Base-by-base conservation (phyloP, 2,329 filamentous ascomycete genomes). In the Teratosphaeria nubilosa region DNA sequence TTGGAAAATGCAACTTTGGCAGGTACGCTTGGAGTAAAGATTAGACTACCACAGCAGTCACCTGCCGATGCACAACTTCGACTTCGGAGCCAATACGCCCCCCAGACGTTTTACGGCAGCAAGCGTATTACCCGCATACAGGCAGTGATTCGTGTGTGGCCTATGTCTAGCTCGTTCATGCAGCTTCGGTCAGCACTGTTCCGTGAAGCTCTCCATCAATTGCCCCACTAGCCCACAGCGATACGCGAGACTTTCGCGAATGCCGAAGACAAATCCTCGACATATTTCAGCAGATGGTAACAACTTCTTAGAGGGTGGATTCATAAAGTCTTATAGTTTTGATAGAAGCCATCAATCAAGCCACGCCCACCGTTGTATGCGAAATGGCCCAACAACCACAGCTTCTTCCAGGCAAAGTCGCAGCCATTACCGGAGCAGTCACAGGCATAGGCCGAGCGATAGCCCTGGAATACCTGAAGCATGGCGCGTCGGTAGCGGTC, bases 401-500 rank as follows among this genome's bases (percentile, higher is more conserved):
- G 27, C 63, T 94, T 65, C 83, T 95, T 58, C 70, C 76, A 57
- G 84, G 82, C 72, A 95, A 95, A 74, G 86, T 86, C 13, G 89
- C 89, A 73, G 87, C 90, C 70, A 90, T 96, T 68, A 95, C 90
- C 0, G 90, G 91, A 63, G 90, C 88, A 58, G 86, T 87, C 3
- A 95, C 90, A 1, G 90, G 90, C 54, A 95, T 95, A 66, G 91
- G 91, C 56, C 83, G 88, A 63, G 91, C 90, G 65, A 95, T 95
- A 62, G 85, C 87, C 50, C 80, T 95, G 55, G 86, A 86, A 66
- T 95, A 89, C 71, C 77, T 92, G 56, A 78, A 80, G 4, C 88
- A 95, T 66, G 90, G 90, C 64, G 88, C 87, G 65, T 81, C 82
- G 70, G 88, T 95, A 32, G 84, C 87, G 30, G 83, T 95, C 61